Conservation (phyloP, 1,284 basidiomycete genomes). For the Fomitopsis betulina region DNA sequence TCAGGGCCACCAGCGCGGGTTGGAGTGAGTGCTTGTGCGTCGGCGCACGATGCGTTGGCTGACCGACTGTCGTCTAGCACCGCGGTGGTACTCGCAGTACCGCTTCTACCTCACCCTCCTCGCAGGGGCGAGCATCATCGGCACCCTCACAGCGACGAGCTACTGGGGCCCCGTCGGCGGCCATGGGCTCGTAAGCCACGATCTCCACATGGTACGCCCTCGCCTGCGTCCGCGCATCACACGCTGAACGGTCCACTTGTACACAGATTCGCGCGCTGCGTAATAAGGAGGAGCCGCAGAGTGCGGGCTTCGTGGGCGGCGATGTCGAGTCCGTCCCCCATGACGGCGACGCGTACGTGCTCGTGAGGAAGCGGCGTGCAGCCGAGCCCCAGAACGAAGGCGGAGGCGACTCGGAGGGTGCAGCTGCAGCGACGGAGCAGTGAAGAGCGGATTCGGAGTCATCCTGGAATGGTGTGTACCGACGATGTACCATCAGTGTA, state of each 20-base stretch:
- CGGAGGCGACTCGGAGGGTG: neutral
- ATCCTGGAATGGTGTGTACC: too few species aligned
- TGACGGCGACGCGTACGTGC: constrained; percentile 42
- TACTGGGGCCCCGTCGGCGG: constrained; percentile 75
- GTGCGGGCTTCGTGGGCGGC: constrained; percentile 41
- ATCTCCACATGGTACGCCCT: constrained; percentile 40
- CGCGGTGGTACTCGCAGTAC: constrained; percentile 92
- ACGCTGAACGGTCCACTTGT: neutral
- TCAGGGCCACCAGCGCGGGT: constrained; percentile 65
- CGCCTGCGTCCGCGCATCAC: neutral
- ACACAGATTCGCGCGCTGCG: constrained; percentile 41
- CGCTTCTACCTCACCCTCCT: constrained; percentile 93
- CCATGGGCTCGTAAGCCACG: constrained; percentile 59
- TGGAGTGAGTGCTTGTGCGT: constrained; percentile 65
- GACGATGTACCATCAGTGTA: neutral
- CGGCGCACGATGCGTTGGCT: neutral
- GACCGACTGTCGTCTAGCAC: constrained; percentile 43
- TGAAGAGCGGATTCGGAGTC: neutral
- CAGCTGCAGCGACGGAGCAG: neutral
- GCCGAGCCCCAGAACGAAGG: neutral
- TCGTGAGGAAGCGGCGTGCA: constrained; percentile 32
- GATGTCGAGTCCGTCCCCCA: constrained; percentile 47
- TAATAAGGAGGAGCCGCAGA: constrained; percentile 36
- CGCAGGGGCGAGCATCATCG: constrained; percentile 86
- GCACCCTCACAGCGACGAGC: constrained; percentile 72